phyloP scores from a whole-genome alignment of 306 rosid genomes.

The Amphicarpaea edgeworthii region DNA sequence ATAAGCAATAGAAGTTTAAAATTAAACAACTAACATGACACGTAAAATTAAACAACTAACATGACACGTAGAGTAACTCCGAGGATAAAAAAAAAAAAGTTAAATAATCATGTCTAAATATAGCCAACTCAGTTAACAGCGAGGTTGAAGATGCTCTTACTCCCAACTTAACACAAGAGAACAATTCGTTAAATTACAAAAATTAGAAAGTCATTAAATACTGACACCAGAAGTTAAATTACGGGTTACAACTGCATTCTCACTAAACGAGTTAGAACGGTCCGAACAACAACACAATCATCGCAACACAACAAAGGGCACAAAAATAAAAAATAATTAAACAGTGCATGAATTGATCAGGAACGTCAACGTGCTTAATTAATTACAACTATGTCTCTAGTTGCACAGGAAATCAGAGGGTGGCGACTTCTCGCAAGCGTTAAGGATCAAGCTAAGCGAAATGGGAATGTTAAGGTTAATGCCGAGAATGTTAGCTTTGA shows the following conservation, averaged over 20 bases:
- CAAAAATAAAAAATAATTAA: background rate
- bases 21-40: too few species aligned
- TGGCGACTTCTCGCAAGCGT: slow-evolving; percentile 69
- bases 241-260: slow-evolving; percentile 30
- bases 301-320: background rate
- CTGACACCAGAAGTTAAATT: slow-evolving; percentile 32
- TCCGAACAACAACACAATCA: background rate
- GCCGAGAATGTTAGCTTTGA: slow-evolving; percentile 86
- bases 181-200: slow-evolving; percentile 7
- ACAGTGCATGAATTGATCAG: background rate
- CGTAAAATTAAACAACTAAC: too few species aligned
- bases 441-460: slow-evolving; percentile 77
- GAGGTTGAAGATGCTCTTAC: too few species aligned
- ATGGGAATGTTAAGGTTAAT: slow-evolving; percentile 81
- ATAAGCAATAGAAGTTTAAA: too few species aligned
- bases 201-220: slow-evolving; percentile 23
- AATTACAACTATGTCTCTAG: too few species aligned
- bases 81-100: too few species aligned
- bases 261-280: slow-evolving; percentile 37
- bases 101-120: too few species aligned
- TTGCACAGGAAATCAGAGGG: slow-evolving; percentile 71
- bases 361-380: background rate
- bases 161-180: slow-evolving; percentile 7
- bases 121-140: too few species aligned
- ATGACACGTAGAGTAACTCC: too few species aligned